Base-by-base conservation (phyloP, 768 basidiomycete genomes). In the Lactifluus subvellereus region DNA sequence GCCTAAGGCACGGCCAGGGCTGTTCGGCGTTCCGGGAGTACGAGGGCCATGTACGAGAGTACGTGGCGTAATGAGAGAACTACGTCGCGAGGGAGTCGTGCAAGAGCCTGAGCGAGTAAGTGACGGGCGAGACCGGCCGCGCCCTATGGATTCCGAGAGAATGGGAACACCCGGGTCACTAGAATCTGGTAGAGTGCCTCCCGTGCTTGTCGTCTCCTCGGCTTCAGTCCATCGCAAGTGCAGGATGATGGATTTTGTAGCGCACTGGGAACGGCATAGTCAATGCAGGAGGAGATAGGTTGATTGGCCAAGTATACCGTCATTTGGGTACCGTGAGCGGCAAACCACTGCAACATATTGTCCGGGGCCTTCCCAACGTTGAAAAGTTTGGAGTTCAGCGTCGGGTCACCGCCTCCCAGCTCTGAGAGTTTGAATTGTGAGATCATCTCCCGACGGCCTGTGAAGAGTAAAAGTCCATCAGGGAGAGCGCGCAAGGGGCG, bases 331-430 rank as follows among this genome's bases (percentile, higher is more conserved):
- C 91, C 92, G 67, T 93, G 91, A 1, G 92, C 91, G 6, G 91
- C 91, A 71, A 94, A 94, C 91, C 91, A 94, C 83, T 94, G 91
- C 11, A 94, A 78, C 91, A 91, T 91, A 72, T 91, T 92, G 69
- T 93, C 88, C 33, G 90, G 84, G 0, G 90, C 89, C 27, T 82
- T 72, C 1, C 93, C 93, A 9, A 95, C 87, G 67, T 91, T 85
- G 68, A 84, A 82, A 59, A 95, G 71, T 69, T 85, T 89, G 1
- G 84, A 74, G 64, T 80, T 85, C 68, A 90, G 70, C 27, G 82
- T 76, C 18, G 87, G 85, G 72, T 93, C 87, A 0, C 82, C 74
- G 0, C 75, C 84, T 20, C 85, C 89, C 49, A 96, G 75, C 62
- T 93, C 90, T 2, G 86, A 84, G 49, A 96, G 78, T 72, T 87